Conservation (phyloP, 805 yeast genomes). For the Kodamaea nitidulidarum region DNA sequence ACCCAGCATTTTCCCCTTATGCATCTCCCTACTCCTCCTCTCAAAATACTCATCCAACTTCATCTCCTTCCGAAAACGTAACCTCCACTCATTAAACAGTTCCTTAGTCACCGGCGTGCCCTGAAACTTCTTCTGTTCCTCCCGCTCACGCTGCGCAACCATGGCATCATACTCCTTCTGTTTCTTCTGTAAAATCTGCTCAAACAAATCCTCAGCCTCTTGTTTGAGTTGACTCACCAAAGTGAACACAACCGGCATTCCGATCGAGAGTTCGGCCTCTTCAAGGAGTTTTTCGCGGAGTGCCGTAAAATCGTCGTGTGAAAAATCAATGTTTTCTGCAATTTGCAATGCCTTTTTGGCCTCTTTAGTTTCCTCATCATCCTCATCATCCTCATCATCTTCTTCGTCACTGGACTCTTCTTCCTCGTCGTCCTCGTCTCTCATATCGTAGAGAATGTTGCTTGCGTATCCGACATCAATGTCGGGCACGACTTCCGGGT, state of each 20-base stretch:
- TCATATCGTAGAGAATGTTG: slow-evolving; percentile 17
- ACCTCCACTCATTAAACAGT: slow-evolving; percentile 71
- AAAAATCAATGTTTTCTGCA: slow-evolving; percentile 57
- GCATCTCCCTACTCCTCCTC: slow-evolving; percentile 52
- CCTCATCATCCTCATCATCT: slow-evolving; percentile 40
- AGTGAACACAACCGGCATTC: slow-evolving; percentile 89
- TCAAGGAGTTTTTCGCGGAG: slow-evolving; percentile 41
- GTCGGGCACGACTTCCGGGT: slow-evolving; percentile 78
- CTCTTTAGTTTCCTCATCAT: slow-evolving; percentile 20
- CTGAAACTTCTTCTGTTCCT: slow-evolving; percentile 83
- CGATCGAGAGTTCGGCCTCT: slow-evolving; percentile 74
- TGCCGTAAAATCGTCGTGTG: slow-evolving; percentile 40
- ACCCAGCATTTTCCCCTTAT: slow-evolving; percentile 79
- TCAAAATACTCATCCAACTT: slow-evolving; percentile 58
- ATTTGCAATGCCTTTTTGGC: slow-evolving; percentile 45
- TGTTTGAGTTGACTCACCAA: slow-evolving; percentile 76
- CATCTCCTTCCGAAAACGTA: slow-evolving; percentile 64
- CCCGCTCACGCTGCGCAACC: slow-evolving; percentile 61
- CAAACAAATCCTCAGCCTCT: slow-evolving; percentile 66
- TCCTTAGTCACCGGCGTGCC: slow-evolving; percentile 89
- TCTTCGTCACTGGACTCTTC: slow-evolving; percentile 43
- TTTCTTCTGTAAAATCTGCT: slow-evolving; percentile 46
- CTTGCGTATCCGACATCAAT: slow-evolving; percentile 37
- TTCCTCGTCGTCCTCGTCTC: slow-evolving; percentile 26
- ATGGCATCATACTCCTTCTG: slow-evolving; percentile 59